Conservation (phyloP, 352 stramenopile species). For the Phytopythium delawarense region DNA sequence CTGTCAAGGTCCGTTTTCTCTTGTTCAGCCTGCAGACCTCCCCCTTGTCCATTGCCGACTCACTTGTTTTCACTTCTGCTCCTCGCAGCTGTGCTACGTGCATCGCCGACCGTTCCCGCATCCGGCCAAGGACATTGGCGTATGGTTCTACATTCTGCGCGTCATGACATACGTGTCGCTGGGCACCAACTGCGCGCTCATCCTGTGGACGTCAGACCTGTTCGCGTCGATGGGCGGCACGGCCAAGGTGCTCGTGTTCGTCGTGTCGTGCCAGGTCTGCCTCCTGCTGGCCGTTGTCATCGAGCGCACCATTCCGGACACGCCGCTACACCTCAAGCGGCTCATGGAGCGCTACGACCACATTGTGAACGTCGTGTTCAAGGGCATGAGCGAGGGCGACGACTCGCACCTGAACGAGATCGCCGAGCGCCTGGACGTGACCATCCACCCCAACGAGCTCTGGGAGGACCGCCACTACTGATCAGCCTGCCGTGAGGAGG, state of each 20-base stretch:
- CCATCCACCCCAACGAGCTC: conserved; percentile 67
- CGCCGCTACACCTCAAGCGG: conserved; percentile 46
- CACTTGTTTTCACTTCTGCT: background rate
- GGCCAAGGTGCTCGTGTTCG: conserved; percentile 60
- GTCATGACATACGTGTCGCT: conserved; percentile 80
- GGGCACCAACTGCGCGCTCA: conserved; percentile 73
- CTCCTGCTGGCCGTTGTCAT: conserved; percentile 60
- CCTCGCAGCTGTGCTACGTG: conserved; percentile 54
- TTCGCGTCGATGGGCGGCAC: conserved; percentile 36
- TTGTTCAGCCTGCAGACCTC: background rate
- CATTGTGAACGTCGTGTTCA: conserved; percentile 77
- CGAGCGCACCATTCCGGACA: conserved; percentile 52
- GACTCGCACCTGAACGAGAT: conserved; percentile 66
- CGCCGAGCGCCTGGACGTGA: conserved; percentile 66
- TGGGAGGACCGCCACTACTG: conserved; percentile 38
- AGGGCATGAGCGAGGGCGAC: conserved; percentile 60
- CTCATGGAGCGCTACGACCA: conserved; percentile 63
- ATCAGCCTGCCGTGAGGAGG: background rate
- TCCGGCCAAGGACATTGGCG: conserved; percentile 86
- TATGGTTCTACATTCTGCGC: conserved; percentile 88
- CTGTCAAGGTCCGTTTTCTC: conserved; percentile 39
- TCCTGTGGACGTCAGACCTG: conserved; percentile 79
- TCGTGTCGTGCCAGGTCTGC: conserved; percentile 70
- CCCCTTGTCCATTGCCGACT: background rate
- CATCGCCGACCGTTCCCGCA: conserved; percentile 76